Percentiles rank a stretch among this genome's conserved stretches.
These are phyloP conservation scores for Suhomyces bribrorum DNA, from an alignment of 1,139 yeast species.

Conservation along the genomic window DNA sequence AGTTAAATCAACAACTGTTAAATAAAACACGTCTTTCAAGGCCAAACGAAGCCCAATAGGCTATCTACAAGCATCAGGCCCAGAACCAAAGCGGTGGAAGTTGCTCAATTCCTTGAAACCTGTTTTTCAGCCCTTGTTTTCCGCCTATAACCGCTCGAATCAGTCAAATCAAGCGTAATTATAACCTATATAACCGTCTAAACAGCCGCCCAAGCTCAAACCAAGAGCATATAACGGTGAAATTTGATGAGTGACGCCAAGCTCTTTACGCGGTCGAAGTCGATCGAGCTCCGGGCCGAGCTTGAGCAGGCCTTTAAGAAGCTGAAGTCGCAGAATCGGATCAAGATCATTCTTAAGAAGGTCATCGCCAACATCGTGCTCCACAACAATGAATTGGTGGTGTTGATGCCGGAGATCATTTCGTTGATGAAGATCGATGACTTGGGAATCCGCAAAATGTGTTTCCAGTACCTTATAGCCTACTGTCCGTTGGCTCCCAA, in stretches of 20 bases:
- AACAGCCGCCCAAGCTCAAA: too few species aligned
- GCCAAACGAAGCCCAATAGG: too few species aligned
- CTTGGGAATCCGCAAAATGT: constrained; percentile 70
- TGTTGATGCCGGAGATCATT: constrained; percentile 67
- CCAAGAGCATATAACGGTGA: too few species aligned
- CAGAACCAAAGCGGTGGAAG: too few species aligned
- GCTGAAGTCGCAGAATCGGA: constrained; percentile 48
- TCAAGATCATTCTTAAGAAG: constrained; percentile 68
- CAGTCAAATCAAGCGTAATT: too few species aligned
- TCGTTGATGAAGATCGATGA: constrained; percentile 63
- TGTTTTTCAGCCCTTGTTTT: too few species aligned
- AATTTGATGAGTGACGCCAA: constrained; percentile 50
- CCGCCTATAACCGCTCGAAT: too few species aligned
- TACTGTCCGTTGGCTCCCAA: constrained; percentile 59
- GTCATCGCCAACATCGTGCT: constrained; percentile 81
- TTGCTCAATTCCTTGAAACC: too few species aligned
- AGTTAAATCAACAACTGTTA: too few species aligned
- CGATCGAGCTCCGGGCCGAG: constrained; percentile 58
- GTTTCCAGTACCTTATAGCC: constrained; percentile 58
- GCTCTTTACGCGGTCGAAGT: constrained; percentile 44
- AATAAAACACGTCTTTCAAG: too few species aligned
- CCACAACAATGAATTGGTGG: constrained; percentile 75
- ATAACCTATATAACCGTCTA: too few species aligned
- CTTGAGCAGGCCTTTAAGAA: constrained; percentile 55
- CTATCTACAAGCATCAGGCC: too few species aligned